Evolutionary conservation across 768 basidiomycete genomes (phyloP), one percentile per base, ranked within the genome.

Genomic region (Butyriboletus loyo): DNA sequence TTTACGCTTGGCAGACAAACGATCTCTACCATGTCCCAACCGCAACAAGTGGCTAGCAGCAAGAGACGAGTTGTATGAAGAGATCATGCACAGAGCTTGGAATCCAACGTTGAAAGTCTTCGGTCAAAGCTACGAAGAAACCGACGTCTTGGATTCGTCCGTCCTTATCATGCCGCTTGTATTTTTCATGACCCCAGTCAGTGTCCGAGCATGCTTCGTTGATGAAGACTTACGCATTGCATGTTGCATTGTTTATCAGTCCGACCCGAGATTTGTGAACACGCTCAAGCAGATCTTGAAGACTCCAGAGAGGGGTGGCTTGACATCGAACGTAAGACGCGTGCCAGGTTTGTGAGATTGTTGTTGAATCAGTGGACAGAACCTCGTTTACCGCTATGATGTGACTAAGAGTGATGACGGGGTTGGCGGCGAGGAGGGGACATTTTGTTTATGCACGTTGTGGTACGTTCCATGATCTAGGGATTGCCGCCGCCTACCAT

Each of bases 361-460:
- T 43, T 37, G 15, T 46, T 56, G 36, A 57, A 54, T 17, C 5
- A 47, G 7, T 43, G 15, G 21, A n/a, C 57, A 92, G 89, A 86
- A 85, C 60, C 79, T 92, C 10, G 89, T 92, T 7, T 96, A 89
- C 65, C 85, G 95, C 8, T 98, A 98, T 68, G 92, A 98, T 65
- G 86, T 89, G 13, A 72, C 68, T 24, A 89, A 89, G 66, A 85
- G 90, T 0, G 86, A 89, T 52, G 96, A 98, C 61, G 96, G 96
- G 7, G 92, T 98, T 13, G 95, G 96, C 2, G 94, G 95, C 1
- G 92, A 96, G 57, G 95, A 97, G 70, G 95, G 95, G 2, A 94
- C 90, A 0, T 97, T 98, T 72, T 92, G 91, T 54, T 74, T 98
- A 42, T 94, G 92, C 63, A 91, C 89, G 0, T 68, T 92, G 7